Conservation (phyloP, 1,284 basidiomycete genomes). For the Ganoderma multipileum region DNA sequence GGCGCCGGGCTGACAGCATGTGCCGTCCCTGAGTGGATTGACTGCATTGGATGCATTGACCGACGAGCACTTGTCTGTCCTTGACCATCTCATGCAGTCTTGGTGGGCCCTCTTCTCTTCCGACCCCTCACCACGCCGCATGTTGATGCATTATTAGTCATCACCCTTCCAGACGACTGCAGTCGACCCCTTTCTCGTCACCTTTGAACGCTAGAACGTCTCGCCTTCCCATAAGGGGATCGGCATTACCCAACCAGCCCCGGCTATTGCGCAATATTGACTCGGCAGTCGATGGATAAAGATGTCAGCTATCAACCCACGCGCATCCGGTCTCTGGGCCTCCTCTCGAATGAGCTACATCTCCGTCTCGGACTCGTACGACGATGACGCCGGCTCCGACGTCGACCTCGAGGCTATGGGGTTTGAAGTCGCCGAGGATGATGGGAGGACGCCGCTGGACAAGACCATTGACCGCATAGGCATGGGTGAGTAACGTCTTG, state of each 20-base stretch:
- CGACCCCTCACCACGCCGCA: not conserved
- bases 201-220: constrained; percentile 3
- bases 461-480: constrained; percentile 90
- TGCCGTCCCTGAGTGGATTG: not conserved
- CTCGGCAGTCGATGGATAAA: constrained; percentile 28
- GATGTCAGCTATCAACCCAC: constrained; percentile 47
- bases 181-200: not conserved
- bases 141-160: not conserved
- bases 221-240: constrained; percentile 20
- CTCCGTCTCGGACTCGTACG: constrained; percentile 27
- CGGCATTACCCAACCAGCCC: constrained; percentile 4
- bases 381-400: constrained; percentile 29
- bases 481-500: constrained; percentile 66
- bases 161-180: not conserved
- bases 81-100: not conserved
- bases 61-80: not conserved
- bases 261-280: constrained; percentile 18
- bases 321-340: constrained; percentile 56
- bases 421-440: constrained; percentile 44
- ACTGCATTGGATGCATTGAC: not conserved
- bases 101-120: not conserved
- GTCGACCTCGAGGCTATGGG: constrained; percentile 31
- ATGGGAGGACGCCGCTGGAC: constrained; percentile 77
- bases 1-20: not conserved
- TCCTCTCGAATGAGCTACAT: constrained; percentile 36